Evolutionary conservation across 257 asterid genomes (phyloP).

Genomic region (Lavandula angustifolia): DNA sequence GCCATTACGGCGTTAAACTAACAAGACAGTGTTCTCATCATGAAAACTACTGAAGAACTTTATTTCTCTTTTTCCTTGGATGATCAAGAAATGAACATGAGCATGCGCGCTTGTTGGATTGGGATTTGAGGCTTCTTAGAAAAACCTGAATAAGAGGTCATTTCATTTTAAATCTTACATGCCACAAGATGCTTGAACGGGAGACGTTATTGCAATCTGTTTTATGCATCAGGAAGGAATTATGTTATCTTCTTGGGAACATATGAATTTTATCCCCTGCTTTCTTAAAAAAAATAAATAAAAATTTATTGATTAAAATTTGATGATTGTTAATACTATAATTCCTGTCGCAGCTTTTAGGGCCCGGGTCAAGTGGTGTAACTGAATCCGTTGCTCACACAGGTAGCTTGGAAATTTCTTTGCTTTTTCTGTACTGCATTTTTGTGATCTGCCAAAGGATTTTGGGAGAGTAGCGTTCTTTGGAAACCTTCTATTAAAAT

Average conservation of each 20-base stretch:
- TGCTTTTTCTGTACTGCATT: conserved; percentile 4
- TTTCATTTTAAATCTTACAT: background rate
- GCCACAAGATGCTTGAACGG: conserved; percentile 12
- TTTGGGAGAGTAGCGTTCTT: conserved; percentile 1
- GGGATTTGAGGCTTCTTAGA: background rate
- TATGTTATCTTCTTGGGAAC: background rate
- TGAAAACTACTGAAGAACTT: background rate
- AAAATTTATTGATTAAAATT: background rate
- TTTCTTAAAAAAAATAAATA: too few species aligned
- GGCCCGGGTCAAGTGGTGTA: conserved; percentile 35
- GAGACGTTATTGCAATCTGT: background rate
- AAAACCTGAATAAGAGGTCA: background rate
- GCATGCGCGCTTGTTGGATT: background rate
- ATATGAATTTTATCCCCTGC: background rate
- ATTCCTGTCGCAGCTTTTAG: conserved; percentile 40
- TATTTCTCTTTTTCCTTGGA: background rate
- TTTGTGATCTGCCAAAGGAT: conserved; percentile 2
- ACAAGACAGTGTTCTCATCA: background rate
- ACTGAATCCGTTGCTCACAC: conserved; percentile 21
- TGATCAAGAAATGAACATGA: background rate
- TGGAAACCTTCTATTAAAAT: background rate
- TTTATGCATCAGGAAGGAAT: background rate
- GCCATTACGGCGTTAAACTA: background rate
- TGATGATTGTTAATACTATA: conserved; percentile 26
- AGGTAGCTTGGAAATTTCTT: conserved; percentile 31